Base-by-base conservation (phyloP, 2,329 filamentous ascomycete species). In the Scedosporium aurantiacum region DNA sequence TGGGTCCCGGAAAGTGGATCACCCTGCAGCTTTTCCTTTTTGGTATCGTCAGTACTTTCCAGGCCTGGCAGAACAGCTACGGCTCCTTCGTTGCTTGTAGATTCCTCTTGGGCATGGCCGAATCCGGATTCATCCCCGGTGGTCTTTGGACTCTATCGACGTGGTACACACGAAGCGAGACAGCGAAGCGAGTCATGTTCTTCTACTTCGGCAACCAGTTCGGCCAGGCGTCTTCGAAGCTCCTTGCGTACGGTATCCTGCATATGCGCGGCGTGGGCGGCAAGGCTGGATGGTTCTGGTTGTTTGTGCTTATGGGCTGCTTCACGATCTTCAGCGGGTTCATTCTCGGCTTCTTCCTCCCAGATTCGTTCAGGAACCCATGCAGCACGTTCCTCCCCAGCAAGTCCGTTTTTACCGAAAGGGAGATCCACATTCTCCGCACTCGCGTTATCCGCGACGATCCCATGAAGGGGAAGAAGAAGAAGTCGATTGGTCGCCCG, bases 1-100 rank as follows among this genome's bases (percentile, higher is more conserved):
- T 80, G 32, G 78, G 78, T 1, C 76, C 78, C 2, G 73, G 73
- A 1, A 69, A 73, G n/a, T 80, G 78, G 77, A 72, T 80, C 57
- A 58, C 57, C 2, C 40, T 58, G 21, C 57, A 58, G 37, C 57
- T 58, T 25, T 18, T 37, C 16, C 40, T 50, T 14, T 68, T 67
- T 67, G 70, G 79, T 3, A 67, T 79, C 16, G 67, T 70, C 6
- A 67, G 68, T 14, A 72, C 69, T 0, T 70, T 71, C 16, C 69
- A 71, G 70, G 76, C 55, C 55, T 79, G 64, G 70, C 69, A 70
- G 62, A 72, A 70, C 40, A 68, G 70, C 2, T 60, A 66, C 1
- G 68, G 64, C 3, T 64, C 69, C 0, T 70, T 68, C 67, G 63
- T 79, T 70, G 67, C 72, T 63, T 74, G 73, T 21, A 69, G 78